Conservation (phyloP, 2,329 filamentous ascomycete species). For the Aspergillus sp. region DNA sequence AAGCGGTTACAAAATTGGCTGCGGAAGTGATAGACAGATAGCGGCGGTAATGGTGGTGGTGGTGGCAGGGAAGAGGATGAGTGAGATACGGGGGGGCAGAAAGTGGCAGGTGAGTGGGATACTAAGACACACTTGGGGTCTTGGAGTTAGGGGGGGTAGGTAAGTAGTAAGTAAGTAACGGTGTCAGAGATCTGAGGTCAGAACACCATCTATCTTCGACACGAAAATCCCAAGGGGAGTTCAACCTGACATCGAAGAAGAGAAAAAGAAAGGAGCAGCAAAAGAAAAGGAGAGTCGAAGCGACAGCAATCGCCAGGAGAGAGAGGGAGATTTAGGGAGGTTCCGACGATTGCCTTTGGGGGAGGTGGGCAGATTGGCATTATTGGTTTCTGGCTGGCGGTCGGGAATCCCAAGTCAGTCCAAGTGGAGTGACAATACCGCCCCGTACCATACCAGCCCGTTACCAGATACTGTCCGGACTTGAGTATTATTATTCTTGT, state of each 20-base stretch:
- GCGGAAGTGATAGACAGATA: slow-evolving; percentile 13
- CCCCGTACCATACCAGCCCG: slow-evolving; percentile 3
- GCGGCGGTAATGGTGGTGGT: slow-evolving; percentile 13
- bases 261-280: background rate
- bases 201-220: background rate
- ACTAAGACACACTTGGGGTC: slow-evolving; percentile 8
- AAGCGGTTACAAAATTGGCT: slow-evolving; percentile 15
- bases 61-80: slow-evolving; percentile 8
- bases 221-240: background rate
- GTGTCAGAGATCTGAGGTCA: background rate
- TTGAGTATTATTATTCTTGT: too few relatives aligned
- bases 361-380: slow-evolving; percentile 8
- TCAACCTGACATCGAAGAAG: background rate
- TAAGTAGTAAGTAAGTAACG: background rate
- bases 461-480: background rate
- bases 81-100: slow-evolving; percentile 5
- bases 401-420: background rate
- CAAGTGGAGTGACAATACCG: slow-evolving; percentile 7
- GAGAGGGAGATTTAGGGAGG: slow-evolving; percentile 8
- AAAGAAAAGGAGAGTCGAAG: background rate
- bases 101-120: slow-evolving; percentile 6
- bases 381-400: background rate
- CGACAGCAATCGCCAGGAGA: background rate
- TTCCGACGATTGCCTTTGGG: background rate
- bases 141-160: slow-evolving; percentile 6